Evolutionary conservation across 495 filamentous ascomycete species (phyloP), one percentile per base, ranked within the genome.

Genomic region (Cercophora samala): DNA sequence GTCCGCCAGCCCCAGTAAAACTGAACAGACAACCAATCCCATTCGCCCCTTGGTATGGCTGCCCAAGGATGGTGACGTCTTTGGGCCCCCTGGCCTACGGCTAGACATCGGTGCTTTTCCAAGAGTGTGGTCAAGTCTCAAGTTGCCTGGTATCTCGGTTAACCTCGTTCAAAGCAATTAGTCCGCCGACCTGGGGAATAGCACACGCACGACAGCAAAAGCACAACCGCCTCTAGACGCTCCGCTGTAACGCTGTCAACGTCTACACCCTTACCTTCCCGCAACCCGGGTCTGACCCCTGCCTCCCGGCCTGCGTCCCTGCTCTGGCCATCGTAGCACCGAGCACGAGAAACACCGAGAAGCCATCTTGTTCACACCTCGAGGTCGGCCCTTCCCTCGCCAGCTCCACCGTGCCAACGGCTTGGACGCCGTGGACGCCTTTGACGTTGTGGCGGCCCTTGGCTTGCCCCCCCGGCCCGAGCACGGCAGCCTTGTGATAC

Each of bases 361-460:
- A 22, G 13, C 13, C 42, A 22, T 17, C 25, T 29, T 29, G 25
- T 17, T 24, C 13, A 58, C 17, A 22, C 53, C 22, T 56, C 15
- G 52, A 32, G 17, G n/a, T 68, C 63, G 67, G 67, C 59, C 67
- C 67, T 68, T 65, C 59, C 63, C 53, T 56, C 22, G 0, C 3
- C 53, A 21, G 22, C 53, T 23, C 53, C 53, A 56, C 53, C n/a
- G 53, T 56, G 37, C 37, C 37, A 46, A 46, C 37, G 37, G 37
- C 37, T 46, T 46, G 37, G 37, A 46, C 37, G 37, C 13, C 37
- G 37, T 46, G 37, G 13, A 46, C 37, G 37, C 37, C 37, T 9
- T 46, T 18, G 13, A 18, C 37, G 37, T 46, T 46, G 37, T 11
- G 37, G 37, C 37, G 37, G 37, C 2, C 37, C 37, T 46, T 17